Evolutionary conservation across 306 rosid species (phyloP).

Genomic region (Prunus fruticosa): DNA sequence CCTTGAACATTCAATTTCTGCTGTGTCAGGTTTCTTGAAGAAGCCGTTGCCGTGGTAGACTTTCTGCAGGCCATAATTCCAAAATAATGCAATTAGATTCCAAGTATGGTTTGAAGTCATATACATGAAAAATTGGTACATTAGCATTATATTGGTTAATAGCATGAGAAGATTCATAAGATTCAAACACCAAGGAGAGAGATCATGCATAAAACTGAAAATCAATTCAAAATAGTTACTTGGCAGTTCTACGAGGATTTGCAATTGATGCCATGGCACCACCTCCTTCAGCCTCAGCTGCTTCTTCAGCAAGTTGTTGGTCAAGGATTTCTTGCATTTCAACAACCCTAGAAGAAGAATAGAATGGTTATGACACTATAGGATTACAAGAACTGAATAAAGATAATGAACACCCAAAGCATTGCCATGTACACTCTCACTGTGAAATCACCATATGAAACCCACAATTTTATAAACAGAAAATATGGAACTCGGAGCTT

Average conservation of each 20-base stretch:
- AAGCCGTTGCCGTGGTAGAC: constrained; percentile 45
- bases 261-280: constrained; percentile 69
- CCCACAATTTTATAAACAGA: not conserved
- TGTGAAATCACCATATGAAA: not conserved
- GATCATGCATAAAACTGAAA: constrained; percentile 10
- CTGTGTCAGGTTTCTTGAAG: constrained; percentile 64
- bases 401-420: not conserved
- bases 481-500: not conserved
- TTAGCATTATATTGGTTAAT: not conserved
- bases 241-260: constrained; percentile 63
- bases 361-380: not conserved
- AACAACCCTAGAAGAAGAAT: constrained; percentile 62
- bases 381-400: constrained; percentile 19
- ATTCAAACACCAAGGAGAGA: constrained; percentile 10
- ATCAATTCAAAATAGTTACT: constrained; percentile 45
- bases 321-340: constrained; percentile 98
- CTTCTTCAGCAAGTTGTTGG: constrained; percentile 97
- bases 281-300: constrained; percentile 95
- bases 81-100: not conserved
- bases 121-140: not conserved
- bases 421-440: not conserved
- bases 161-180: constrained; percentile 19
- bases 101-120: not conserved
- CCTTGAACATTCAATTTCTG: constrained; percentile 82
- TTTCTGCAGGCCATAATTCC: constrained; percentile 46